phyloP scores from a whole-genome alignment of 2,329 filamentous ascomycete genomes.

The Colletotrichum falcatum region DNA sequence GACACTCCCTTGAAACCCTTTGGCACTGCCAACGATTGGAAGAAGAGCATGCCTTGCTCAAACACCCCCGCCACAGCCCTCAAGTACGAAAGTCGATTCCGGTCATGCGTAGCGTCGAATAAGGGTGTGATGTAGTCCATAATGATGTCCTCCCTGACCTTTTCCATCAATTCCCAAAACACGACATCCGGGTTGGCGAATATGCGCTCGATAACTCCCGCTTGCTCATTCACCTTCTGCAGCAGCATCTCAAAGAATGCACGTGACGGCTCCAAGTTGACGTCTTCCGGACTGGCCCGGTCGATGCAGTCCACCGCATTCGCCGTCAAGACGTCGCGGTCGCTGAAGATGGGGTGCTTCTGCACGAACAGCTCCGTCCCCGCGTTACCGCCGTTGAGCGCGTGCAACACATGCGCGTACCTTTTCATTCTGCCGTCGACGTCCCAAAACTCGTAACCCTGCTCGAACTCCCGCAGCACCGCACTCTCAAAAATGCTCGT shows the following conservation, averaged over 20 bases:
- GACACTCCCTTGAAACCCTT: constrained; percentile 71
- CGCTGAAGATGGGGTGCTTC: constrained; percentile 85
- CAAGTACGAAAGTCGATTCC: constrained; percentile 81
- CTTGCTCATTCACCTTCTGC: constrained; percentile 84
- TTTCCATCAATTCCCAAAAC: constrained; percentile 82
- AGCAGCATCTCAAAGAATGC: constrained; percentile 83
- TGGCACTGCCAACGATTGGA: constrained; percentile 76
- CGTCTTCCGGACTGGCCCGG: constrained; percentile 70
- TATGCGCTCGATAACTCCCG: constrained; percentile 81
- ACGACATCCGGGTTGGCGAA: constrained; percentile 80
- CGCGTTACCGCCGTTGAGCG: constrained; percentile 82
- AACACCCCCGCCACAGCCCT: constrained; percentile 90
- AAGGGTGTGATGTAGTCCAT: constrained; percentile 87
- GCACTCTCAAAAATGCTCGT: constrained; percentile 89
- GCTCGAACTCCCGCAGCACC: constrained; percentile 90
- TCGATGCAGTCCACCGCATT: constrained; percentile 87
- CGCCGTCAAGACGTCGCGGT: constrained; percentile 73
- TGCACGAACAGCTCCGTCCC: constrained; percentile 89
- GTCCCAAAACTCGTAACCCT: constrained; percentile 90
- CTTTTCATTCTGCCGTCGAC: constrained; percentile 88
- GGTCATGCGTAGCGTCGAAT: constrained; percentile 87
- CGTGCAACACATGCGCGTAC: constrained; percentile 87
- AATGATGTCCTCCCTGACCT: constrained; percentile 85
- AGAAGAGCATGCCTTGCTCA: constrained; percentile 85
- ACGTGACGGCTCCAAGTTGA: constrained; percentile 84